Base-by-base conservation (phyloP, 179 eudicot genomes). In the Amaranthus tricolor region DNA sequence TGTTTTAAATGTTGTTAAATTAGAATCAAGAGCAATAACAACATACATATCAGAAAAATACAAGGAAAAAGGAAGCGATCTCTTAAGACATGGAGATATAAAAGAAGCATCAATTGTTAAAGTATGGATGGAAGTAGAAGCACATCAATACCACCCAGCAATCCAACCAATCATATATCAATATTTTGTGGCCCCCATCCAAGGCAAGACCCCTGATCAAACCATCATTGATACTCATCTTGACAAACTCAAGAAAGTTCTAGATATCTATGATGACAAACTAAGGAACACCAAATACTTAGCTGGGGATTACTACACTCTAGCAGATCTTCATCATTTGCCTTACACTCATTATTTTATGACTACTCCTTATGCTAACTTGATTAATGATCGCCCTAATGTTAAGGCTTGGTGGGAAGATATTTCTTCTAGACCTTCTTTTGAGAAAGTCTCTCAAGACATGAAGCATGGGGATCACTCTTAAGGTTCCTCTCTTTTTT, bases 101-200 rank as follows among this genome's bases (percentile, higher is more conserved):
- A 82, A 78, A 40, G 79, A 78, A 66, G 74, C 83, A 17, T 66
- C 87, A 56, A 2, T 78, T 4, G 84, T 84, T 7, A 78, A 81
- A 53, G 78, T 78, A 15, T 84, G 84, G 87, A 66, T 76, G 74
- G 87, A 84, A 76, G 82, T 84, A 16, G 87, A 84, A 62, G 57
- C 87, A 54, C 87, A 81, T 17, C 78, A 62, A n/a, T 84, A 76
- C 71, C 62, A 81, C 67, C 82, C 84, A 2, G 31, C 45, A n/a
- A 81, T 81, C 64, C 66, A 79, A 19, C 78, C 84, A 10, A 75
- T 81, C 74, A 75, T 76, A 17, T 78, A 69, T 74, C 79, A 78
- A 14, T 56, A 69, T 51, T 78, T 74, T 52, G 77, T 72, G 49
- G 65, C 76, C 21, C 83, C 83, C 13, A 56, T 76, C 0, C 67